Evolutionary conservation across 768 basidiomycete genomes (phyloP).

Genomic region (Lyophyllum shimeji): DNA sequence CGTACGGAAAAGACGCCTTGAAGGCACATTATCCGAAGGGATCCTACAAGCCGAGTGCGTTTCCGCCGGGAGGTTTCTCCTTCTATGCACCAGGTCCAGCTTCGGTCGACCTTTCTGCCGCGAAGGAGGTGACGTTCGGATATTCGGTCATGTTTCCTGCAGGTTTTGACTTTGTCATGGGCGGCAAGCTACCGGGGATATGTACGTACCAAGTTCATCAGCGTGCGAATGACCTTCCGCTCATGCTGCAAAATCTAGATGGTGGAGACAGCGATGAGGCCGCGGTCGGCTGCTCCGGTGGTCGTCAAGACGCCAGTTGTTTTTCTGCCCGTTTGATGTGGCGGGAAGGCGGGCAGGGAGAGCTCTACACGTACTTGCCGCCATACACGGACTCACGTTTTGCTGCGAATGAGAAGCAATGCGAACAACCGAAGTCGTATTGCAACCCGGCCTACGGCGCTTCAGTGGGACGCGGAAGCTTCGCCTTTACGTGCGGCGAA

Average conservation of each 20-base stretch:
- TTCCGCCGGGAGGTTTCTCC: constrained; percentile 4
- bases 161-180: constrained; percentile 60
- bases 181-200: constrained; percentile 72
- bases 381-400: background rate
- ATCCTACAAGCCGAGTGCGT: constrained; percentile 7
- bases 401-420: constrained; percentile 32
- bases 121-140: constrained; percentile 64
- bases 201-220: constrained; percentile 37
- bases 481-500: constrained; percentile 44
- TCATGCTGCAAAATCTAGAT: constrained; percentile 28
- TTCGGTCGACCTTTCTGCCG: constrained; percentile 48
- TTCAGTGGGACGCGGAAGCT: constrained; percentile 50
- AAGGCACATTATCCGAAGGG: constrained; percentile 11
- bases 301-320: constrained; percentile 28
- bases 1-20: background rate
- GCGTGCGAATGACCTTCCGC: background rate
- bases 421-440: constrained; percentile 15
- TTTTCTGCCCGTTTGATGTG: constrained; percentile 66
- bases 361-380: constrained; percentile 71
- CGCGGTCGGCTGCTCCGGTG: constrained; percentile 60
- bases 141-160: constrained; percentile 59
- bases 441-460: constrained; percentile 49
- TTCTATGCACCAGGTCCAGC: constrained; percentile 64
- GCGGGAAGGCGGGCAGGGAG: constrained; percentile 54
- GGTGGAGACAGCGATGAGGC: constrained; percentile 48